Conservation (phyloP, 2,329 filamentous ascomycete species). For the Fusarium sp. region DNA sequence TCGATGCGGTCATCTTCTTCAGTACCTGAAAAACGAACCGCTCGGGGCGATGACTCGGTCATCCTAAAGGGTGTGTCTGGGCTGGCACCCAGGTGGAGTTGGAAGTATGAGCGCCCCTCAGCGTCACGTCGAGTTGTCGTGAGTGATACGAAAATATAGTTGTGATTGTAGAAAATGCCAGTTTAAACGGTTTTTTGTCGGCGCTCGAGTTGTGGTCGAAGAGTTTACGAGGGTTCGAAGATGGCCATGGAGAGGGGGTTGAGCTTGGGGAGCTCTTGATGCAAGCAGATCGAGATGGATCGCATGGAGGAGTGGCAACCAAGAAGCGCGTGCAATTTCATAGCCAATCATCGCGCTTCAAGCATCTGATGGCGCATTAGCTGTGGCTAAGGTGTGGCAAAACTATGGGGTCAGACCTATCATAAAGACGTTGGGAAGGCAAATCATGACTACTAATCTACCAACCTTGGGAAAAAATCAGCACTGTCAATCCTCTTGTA, state of each 20-base stretch:
- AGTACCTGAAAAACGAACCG: slow-evolving; percentile 65
- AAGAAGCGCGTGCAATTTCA: slow-evolving; percentile 38
- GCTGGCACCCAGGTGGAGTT: slow-evolving; percentile 29
- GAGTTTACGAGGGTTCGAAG: slow-evolving; percentile 37
- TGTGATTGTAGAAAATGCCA: slow-evolving; percentile 1
- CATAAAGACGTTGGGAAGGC: background rate
- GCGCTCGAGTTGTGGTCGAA: slow-evolving; percentile 27
- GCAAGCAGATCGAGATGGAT: slow-evolving; percentile 43
- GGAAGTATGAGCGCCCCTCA: slow-evolving; percentile 36
- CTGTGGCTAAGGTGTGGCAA: slow-evolving; percentile 23
- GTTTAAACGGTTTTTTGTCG: slow-evolving; percentile 13
- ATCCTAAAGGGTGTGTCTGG: slow-evolving; percentile 40
- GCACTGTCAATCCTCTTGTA: background rate
- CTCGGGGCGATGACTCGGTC: slow-evolving; percentile 64
- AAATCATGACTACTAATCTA: background rate
- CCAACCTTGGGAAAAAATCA: background rate
- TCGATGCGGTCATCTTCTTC: slow-evolving; percentile 58
- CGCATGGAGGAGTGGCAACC: slow-evolving; percentile 40
- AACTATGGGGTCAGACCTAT: background rate
- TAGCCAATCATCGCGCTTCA: slow-evolving; percentile 21
- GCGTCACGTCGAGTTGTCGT: slow-evolving; percentile 22
- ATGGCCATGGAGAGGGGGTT: slow-evolving; percentile 39
- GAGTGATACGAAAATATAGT: slow-evolving; percentile 20
- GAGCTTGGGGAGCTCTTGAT: slow-evolving; percentile 42
- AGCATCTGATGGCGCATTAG: slow-evolving; percentile 23